Evolutionary conservation across 169 alveolate species (phyloP).

Genomic region (Babesia ovata): DNA sequence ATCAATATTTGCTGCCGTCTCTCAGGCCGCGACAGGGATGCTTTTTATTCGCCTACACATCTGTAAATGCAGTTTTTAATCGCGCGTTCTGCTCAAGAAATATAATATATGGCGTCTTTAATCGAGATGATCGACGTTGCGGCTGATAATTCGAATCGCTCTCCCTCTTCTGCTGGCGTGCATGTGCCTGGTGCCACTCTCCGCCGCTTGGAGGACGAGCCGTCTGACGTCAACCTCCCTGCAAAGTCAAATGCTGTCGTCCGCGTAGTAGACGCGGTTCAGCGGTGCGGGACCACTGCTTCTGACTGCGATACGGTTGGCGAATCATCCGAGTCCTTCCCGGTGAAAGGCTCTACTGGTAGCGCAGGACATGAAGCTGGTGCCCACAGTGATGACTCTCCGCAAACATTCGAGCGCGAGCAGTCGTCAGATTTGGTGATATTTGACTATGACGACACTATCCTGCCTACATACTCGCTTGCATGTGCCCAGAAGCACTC

Average conservation of each 20-base stretch:
- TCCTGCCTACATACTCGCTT: constrained; percentile 81
- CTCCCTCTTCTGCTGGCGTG: neutral
- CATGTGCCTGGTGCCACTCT: constrained; percentile 22
- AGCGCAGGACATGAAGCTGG: neutral
- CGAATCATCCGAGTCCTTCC: constrained; percentile 2
- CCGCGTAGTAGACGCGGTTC: constrained; percentile 13
- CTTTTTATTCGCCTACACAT: neutral
- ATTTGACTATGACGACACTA: constrained; percentile 86
- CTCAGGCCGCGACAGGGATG: neutral
- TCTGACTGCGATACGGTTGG: constrained; percentile 3
- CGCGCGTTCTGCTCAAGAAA: neutral
- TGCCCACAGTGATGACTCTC: neutral
- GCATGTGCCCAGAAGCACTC: constrained; percentile 71
- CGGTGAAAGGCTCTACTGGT: neutral
- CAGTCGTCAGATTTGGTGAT: constrained; percentile 72
- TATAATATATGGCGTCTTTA: neutral
- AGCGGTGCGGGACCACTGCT: constrained; percentile 4
- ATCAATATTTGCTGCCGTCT: neutral
- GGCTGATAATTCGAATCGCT: neutral
- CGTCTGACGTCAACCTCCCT: neutral
- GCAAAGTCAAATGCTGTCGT: constrained; percentile 9
- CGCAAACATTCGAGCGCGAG: neutral
- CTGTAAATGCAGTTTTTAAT: constrained; percentile 6
- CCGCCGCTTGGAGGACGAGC: constrained; percentile 47
- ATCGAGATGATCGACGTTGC: constrained; percentile 12